phyloP scores from a whole-genome alignment of 2,329 filamentous ascomycete genomes.

The Phoma sp. region DNA sequence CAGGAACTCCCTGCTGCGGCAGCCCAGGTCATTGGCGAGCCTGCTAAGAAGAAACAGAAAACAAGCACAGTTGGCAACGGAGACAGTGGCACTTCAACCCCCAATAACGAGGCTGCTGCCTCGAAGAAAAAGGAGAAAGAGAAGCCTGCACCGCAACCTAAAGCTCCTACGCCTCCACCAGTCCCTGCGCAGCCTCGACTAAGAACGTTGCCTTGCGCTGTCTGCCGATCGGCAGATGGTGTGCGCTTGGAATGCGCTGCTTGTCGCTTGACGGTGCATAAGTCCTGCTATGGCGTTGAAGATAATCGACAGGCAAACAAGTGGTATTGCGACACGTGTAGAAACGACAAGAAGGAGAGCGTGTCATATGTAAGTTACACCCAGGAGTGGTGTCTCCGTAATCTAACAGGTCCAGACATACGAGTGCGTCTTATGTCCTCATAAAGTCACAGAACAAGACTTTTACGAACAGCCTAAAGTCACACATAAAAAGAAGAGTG shows the following conservation, averaged over 20 bases:
- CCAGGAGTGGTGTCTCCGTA: background rate
- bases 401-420: constrained; percentile 67
- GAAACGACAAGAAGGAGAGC: constrained; percentile 89
- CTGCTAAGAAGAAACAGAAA: constrained; percentile 67
- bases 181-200: constrained; percentile 80
- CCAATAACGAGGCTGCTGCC: constrained; percentile 50
- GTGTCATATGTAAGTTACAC: constrained; percentile 76
- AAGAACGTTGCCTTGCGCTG: constrained; percentile 79
- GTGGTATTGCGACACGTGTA: constrained; percentile 96
- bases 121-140: constrained; percentile 50
- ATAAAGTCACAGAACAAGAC: constrained; percentile 80
- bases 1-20: constrained; percentile 31
- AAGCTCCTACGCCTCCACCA: constrained; percentile 62
- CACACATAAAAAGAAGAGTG: constrained; percentile 85
- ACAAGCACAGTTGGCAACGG: constrained; percentile 50
- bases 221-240: constrained; percentile 76
- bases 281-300: constrained; percentile 88
- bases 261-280: constrained; percentile 90
- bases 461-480: constrained; percentile 82
- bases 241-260: constrained; percentile 74
- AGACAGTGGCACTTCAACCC: constrained; percentile 56
- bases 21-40: constrained; percentile 51
- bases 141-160: constrained; percentile 55
- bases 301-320: constrained; percentile 70
- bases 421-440: constrained; percentile 89